These are phyloP conservation scores for Neofusicoccum parvum DNA, from an alignment of 2,329 filamentous ascomycete genomes.

Conservation along the genomic window DNA sequence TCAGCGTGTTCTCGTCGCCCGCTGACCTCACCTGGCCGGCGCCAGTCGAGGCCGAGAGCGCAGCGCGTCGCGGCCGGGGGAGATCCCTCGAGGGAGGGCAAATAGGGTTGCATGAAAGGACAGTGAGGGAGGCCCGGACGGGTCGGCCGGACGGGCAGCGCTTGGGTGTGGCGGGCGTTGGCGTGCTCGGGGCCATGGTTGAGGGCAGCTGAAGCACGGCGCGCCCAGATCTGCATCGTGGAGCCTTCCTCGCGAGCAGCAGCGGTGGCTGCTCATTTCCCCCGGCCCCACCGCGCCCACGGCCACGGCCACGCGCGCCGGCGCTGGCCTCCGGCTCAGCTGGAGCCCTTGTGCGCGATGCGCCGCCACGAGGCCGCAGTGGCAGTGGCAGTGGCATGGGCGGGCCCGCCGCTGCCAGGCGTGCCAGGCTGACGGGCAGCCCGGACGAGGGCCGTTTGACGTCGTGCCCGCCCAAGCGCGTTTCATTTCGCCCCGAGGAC, in stretches of 20 bases:
- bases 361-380: no score
- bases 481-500: neutral
- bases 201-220: neutral
- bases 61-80: neutral
- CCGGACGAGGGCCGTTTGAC: neutral
- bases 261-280: constrained; percentile 17
- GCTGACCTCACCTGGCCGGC: neutral
- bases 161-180: neutral
- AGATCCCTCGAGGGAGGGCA: neutral
- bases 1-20: neutral
- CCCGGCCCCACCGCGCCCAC: neutral
- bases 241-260: neutral
- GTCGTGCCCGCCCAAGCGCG: neutral
- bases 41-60: neutral
- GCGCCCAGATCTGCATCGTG: neutral
- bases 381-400: no score
- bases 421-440: neutral
- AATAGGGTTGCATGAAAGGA: neutral
- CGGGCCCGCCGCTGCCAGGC: no score
- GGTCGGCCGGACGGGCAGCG: neutral
- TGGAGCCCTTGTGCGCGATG: no score
- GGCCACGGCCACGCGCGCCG: neutral
- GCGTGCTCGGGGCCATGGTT: neutral
- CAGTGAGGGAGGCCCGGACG: neutral
- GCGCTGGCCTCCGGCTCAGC: neutral